Conservation (phyloP, 2,329 filamentous ascomycete genomes). For the Bipolaris oryzae region DNA sequence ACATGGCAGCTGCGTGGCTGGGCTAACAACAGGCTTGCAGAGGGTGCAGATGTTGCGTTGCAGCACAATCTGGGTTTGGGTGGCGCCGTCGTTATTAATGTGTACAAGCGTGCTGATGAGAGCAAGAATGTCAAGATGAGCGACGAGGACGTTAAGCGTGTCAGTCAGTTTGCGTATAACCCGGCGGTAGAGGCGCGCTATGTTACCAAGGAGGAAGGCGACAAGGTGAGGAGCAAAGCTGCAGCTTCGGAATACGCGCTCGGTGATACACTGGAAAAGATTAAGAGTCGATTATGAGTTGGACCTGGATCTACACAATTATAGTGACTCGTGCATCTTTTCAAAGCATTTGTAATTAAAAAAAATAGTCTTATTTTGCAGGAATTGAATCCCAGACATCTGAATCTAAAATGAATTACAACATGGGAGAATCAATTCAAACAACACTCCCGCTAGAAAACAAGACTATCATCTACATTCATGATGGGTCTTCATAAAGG, state of each 20-base stretch:
- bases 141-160: slow-evolving; percentile 67
- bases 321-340: too few species aligned
- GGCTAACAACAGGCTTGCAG: slow-evolving; percentile 83
- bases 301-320: neutral
- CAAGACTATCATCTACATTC: too few species aligned
- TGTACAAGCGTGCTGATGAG: slow-evolving; percentile 85
- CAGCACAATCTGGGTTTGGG: slow-evolving; percentile 94
- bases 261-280: slow-evolving; percentile 74
- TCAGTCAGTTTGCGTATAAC: slow-evolving; percentile 81
- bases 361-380: too few species aligned
- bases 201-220: slow-evolving; percentile 77
- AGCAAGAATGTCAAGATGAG: slow-evolving; percentile 65
- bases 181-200: slow-evolving; percentile 87
- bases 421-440: too few species aligned
- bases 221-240: slow-evolving; percentile 72
- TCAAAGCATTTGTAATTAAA: too few species aligned
- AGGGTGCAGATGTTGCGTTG: slow-evolving; percentile 71
- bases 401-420: too few species aligned
- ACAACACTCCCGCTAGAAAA: too few species aligned
- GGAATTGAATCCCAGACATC: too few species aligned
- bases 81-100: slow-evolving; percentile 85
- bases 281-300: slow-evolving; percentile 68
- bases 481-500: too few species aligned
- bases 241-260: slow-evolving; percentile 71
- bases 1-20: slow-evolving; percentile 94